A percentile compares a stretch with the other conserved stretches of the same genome.
These are phyloP conservation scores for Phanerochaete carnosa DNA, from an alignment of 768 basidiomycete species.

Conservation along the genomic window DNA sequence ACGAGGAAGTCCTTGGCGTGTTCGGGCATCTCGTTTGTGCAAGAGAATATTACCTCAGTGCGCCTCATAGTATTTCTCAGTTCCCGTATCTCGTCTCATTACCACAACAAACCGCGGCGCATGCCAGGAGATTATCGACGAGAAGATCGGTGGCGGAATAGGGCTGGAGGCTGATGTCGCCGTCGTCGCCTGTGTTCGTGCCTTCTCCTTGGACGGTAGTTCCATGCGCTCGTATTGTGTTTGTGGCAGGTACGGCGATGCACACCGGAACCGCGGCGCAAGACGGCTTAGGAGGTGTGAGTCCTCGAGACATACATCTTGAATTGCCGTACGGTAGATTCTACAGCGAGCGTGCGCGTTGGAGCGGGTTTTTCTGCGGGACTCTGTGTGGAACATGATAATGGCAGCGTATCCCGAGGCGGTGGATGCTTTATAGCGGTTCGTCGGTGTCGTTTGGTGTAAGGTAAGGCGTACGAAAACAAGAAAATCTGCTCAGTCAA, in stretches of 20 bases:
- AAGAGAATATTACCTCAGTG: slow-evolving; percentile 70
- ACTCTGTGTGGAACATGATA: too few relatives aligned
- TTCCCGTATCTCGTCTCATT: background rate
- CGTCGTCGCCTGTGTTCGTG: slow-evolving; percentile 24
- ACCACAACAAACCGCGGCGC: slow-evolving; percentile 49
- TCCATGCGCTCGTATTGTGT: background rate
- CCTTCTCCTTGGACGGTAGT: slow-evolving; percentile 10
- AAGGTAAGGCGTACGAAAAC: too few relatives aligned
- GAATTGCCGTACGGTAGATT: too few relatives aligned
- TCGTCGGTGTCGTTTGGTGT: too few relatives aligned
- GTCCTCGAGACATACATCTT: slow-evolving; percentile 41
- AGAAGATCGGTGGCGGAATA: slow-evolving; percentile 43
- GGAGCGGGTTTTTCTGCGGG: too few relatives aligned
- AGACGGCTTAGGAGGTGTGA: slow-evolving; percentile 41
- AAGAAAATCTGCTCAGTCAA: too few relatives aligned
- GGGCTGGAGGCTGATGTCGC: slow-evolving; percentile 25
- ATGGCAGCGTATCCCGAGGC: too few relatives aligned
- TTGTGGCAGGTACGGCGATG: slow-evolving; percentile 11
- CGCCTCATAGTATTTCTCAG: background rate
- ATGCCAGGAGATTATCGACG: slow-evolving; percentile 58
- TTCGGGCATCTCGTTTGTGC: slow-evolving; percentile 36
- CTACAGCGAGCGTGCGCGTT: too few relatives aligned
- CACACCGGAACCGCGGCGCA: background rate
- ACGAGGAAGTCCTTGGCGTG: slow-evolving; percentile 50
- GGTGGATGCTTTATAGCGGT: too few relatives aligned